Percentiles rank a stretch among this genome's conserved stretches.
These are phyloP conservation scores for Pleurotus djamor DNA, from an alignment of 768 basidiomycete genomes.

Conservation along the genomic window DNA sequence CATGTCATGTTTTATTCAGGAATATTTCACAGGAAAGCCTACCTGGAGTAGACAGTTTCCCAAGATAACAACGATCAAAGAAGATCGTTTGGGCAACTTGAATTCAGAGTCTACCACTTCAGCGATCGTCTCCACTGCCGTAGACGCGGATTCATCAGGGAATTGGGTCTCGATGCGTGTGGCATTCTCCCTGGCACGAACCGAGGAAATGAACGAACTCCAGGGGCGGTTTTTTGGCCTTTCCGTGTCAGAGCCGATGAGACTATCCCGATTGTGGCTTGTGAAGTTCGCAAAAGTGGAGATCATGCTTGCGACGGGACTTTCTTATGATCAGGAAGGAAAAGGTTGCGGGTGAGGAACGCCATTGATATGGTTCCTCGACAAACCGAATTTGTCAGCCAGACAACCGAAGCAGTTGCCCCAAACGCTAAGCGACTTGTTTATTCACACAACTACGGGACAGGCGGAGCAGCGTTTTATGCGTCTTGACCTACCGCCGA, in stretches of 20 bases:
- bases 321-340: not conserved
- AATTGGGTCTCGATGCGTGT: too few species aligned
- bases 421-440: too few species aligned
- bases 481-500: not conserved
- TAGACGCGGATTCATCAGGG: too few species aligned
- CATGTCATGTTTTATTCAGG: too few species aligned
- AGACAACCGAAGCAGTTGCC: too few species aligned
- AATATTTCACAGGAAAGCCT: not conserved
- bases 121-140: too few species aligned
- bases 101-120: slow-evolving; percentile 26
- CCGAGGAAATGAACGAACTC: not conserved
- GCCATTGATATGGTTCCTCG: too few species aligned
- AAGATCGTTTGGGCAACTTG: slow-evolving; percentile 42
- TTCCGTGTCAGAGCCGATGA: not conserved
- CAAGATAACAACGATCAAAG: slow-evolving; percentile 37
- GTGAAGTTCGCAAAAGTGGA: slow-evolving; percentile 1
- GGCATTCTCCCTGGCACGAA: not conserved
- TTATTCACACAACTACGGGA: not conserved
- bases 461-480: not conserved
- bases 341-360: not conserved
- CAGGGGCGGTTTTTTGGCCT: not conserved
- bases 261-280: not conserved
- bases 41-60: slow-evolving; percentile 48
- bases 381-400: not conserved
- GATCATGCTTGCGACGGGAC: not conserved